A percentile compares a stretch with the other conserved stretches of the same genome.
Conservation (phyloP, 2,329 filamentous ascomycete species). For the Epichloe gansuensis region DNA sequence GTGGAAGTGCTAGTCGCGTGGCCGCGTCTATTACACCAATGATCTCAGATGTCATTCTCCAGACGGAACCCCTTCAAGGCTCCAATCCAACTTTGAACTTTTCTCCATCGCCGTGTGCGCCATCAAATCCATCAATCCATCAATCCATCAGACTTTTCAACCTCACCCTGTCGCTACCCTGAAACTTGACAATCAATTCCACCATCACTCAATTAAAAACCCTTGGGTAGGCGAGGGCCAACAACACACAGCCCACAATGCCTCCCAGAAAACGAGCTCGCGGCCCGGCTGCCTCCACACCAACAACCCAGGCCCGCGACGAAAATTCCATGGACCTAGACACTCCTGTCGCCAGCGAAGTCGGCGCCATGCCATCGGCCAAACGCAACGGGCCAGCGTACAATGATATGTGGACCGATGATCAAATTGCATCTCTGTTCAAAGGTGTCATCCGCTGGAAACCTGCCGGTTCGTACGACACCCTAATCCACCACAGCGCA, state of each 20-base stretch:
- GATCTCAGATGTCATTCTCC: background rate
- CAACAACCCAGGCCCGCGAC: slow-evolving; percentile 37
- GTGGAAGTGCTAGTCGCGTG: no score
- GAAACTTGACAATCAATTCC: background rate
- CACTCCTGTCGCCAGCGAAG: slow-evolving; percentile 42
- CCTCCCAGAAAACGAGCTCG: slow-evolving; percentile 59
- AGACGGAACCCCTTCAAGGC: background rate
- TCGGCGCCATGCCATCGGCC: slow-evolving; percentile 17
- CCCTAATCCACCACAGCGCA: background rate
- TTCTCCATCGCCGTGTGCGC: background rate
- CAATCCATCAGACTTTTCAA: background rate
- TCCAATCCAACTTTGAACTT: background rate
- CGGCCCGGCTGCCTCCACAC: slow-evolving; percentile 42
- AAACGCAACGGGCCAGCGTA: slow-evolving; percentile 13
- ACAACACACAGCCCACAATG: slow-evolving; percentile 32
- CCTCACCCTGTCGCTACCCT: background rate
- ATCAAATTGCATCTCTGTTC: slow-evolving; percentile 85
- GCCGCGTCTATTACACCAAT: background rate
- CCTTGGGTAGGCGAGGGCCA: background rate
- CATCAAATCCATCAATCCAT: no score
- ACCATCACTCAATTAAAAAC: background rate
- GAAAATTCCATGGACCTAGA: slow-evolving; percentile 51
- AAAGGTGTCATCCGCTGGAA: slow-evolving; percentile 93
- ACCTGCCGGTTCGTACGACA: slow-evolving; percentile 59
- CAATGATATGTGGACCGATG: slow-evolving; percentile 82